Evolutionary conservation across 73 alveolate genomes (phyloP).

Genomic region (Effrenium voratum): DNA sequence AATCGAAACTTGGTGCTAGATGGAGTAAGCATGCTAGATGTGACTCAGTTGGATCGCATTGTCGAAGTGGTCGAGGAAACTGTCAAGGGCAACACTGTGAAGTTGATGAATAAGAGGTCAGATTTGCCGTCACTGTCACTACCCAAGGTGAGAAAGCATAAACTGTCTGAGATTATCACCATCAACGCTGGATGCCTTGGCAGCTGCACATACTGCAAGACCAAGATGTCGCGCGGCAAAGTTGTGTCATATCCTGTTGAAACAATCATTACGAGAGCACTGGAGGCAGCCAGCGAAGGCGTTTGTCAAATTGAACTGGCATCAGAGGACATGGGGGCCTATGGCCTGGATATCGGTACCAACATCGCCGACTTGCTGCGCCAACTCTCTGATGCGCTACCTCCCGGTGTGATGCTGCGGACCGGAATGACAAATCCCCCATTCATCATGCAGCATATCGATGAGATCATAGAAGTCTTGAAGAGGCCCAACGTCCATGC

Average conservation of each 20-base stretch:
- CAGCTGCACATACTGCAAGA: constrained; percentile 98
- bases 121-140: constrained; percentile 96
- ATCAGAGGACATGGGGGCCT: constrained; percentile 99
- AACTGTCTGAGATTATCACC: constrained; percentile 97
- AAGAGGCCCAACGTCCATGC: constrained; percentile 98
- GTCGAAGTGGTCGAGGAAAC: constrained; percentile 99
- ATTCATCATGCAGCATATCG: constrained; percentile 97
- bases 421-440: constrained; percentile 99
- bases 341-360: constrained; percentile 99
- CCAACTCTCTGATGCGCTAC: constrained; percentile 95
- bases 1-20: constrained; percentile 95
- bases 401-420: constrained; percentile 97
- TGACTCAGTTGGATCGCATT: constrained; percentile 98
- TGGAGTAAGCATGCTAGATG: constrained; percentile 98
- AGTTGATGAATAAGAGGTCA: constrained; percentile 96
- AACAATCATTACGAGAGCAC: constrained; percentile 96
- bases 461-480: constrained; percentile 97
- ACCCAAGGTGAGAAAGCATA: constrained; percentile 98
- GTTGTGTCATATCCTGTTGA: constrained; percentile 63
- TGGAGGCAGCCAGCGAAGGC: constrained; percentile 97
- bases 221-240: constrained; percentile 98
- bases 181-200: constrained; percentile 98
- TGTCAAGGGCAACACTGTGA: constrained; percentile 97
- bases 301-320: constrained; percentile 98
- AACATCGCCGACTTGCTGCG: constrained; percentile 97